These are phyloP conservation scores for Flammula alnicola DNA, from an alignment of 1,284 basidiomycete species.

Conservation along the genomic window DNA sequence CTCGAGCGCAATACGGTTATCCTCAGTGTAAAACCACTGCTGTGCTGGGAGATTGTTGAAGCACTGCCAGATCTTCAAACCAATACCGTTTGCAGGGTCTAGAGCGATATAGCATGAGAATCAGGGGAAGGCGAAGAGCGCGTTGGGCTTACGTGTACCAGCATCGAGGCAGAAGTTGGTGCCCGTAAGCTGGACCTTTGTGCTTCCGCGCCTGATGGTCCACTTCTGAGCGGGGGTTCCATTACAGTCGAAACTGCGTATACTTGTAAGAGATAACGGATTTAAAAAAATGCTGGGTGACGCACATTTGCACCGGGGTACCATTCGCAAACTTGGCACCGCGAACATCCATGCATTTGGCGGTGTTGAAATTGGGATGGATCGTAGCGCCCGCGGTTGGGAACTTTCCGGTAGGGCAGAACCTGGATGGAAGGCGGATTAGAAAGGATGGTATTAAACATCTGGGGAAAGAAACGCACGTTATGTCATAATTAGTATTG, in stretches of 20 bases:
- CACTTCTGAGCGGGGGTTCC: slow-evolving; percentile 36
- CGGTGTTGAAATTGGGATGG: no score
- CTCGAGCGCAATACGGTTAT: slow-evolving; percentile 29
- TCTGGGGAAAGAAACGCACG: no score
- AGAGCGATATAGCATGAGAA: not conserved
- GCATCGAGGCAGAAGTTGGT: slow-evolving; percentile 18
- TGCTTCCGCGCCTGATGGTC: slow-evolving; percentile 29
- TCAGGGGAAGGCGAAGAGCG: no score
- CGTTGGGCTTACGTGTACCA: not conserved
- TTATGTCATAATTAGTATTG: no score
- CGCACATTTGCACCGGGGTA: slow-evolving; percentile 33
- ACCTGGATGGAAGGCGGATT: no score
- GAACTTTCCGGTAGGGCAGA: no score
- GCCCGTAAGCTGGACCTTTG: slow-evolving; percentile 29
- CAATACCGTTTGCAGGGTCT: slow-evolving; percentile 31
- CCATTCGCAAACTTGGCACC: slow-evolving; percentile 30
- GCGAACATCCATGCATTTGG: no score
- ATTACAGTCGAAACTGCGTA: slow-evolving; percentile 29
- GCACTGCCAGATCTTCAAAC: slow-evolving; percentile 39
- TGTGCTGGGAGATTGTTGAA: slow-evolving; percentile 34
- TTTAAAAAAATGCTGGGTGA: not conserved
- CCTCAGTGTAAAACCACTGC: slow-evolving; percentile 32
- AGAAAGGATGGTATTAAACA: no score
- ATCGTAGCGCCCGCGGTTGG: no score
- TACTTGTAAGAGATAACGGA: not conserved